Evolutionary conservation across 164 flowering plant species (phyloP), one percentile per base, ranked within the genome.

Genomic region (Cinnamomum chago): DNA sequence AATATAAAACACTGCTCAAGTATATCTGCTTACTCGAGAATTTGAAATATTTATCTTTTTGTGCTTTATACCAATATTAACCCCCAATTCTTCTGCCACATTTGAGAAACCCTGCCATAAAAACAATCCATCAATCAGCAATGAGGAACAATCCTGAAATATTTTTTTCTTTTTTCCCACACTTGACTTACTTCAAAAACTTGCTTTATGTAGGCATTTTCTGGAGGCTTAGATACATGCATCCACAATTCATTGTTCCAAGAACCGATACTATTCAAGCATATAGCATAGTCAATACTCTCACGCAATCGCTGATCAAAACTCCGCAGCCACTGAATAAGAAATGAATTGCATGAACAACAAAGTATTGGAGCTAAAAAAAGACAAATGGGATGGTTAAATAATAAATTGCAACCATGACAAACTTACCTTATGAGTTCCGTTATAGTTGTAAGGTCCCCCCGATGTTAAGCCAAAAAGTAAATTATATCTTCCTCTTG

Each of bases 211-310:
- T 88, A 89, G 58, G 91, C 94, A 87, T 96, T 96, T 74, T 96
- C 99, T 82, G 99, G 97, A 81, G 99, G 98, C 85, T 96, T 96
- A 27, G 99, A 96, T 64, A 94, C 98, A 83, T 94, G 98, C 78
- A 94, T 73, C 90, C 87, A 92, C 69, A 96, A 75, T 60, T 88
- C 86, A 76, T 88, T 79, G 75, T 88, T 86, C 84, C 79, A 76
- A 71, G 95, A 92, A 28, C 97, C 97, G 83, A 96, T 82, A 79
- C 94, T 91, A 84, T 96, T 92, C 81, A 96, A 89, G 89, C 99
- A 94, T 71, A 96, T 87, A 78, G 99, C 98, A 85, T 90, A 94
- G 76, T 96, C 99, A 82, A 96, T 90, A 70, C 90, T 91, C 86
- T 94, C 98, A 77, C 97, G 98, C 76, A 90, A 64, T 40, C 98